Percentiles rank a stretch among this genome's conserved stretches.
phyloP scores from a whole-genome alignment of 345 rosid species.

The Eucalyptus microcorys region DNA sequence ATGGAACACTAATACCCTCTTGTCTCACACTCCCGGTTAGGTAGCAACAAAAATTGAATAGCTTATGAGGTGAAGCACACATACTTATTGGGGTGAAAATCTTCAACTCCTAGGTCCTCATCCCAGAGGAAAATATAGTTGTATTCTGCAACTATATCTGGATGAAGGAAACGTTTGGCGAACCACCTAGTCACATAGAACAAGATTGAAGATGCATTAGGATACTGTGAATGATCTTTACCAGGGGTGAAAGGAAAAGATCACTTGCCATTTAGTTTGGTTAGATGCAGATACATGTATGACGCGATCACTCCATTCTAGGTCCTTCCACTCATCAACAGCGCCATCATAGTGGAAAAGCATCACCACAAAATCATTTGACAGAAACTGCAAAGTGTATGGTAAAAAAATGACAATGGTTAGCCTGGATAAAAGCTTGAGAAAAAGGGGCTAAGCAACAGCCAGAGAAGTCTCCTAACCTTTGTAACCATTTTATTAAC shows the following conservation, averaged over 20 bases:
- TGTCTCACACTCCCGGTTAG: background rate
- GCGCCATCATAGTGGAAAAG: conserved; percentile 89
- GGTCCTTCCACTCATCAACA: conserved; percentile 69
- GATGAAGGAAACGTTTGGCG: conserved; percentile 78
- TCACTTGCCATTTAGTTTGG: conserved; percentile 79
- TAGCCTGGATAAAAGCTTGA: background rate
- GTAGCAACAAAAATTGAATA: background rate
- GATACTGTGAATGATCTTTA: background rate
- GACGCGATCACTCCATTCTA: conserved; percentile 43
- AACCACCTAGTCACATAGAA: conserved; percentile 45
- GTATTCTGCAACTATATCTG: conserved; percentile 50
- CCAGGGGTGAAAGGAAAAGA: background rate
- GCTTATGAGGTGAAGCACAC: background rate
- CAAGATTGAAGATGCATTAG: background rate
- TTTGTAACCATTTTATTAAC: conserved; percentile 39
- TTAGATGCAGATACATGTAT: conserved; percentile 67
- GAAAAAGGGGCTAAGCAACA: background rate
- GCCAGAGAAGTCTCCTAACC: conserved; percentile 6
- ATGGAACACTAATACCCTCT: background rate
- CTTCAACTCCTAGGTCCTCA: conserved; percentile 67
- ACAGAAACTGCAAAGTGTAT: conserved; percentile 40
- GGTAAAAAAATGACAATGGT: background rate
- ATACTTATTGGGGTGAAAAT: conserved; percentile 44
- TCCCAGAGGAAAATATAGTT: conserved; percentile 61
- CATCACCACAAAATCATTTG: conserved; percentile 52